Conservation (phyloP, 257 asterid genomes). For the Solanum sitiens region DNA sequence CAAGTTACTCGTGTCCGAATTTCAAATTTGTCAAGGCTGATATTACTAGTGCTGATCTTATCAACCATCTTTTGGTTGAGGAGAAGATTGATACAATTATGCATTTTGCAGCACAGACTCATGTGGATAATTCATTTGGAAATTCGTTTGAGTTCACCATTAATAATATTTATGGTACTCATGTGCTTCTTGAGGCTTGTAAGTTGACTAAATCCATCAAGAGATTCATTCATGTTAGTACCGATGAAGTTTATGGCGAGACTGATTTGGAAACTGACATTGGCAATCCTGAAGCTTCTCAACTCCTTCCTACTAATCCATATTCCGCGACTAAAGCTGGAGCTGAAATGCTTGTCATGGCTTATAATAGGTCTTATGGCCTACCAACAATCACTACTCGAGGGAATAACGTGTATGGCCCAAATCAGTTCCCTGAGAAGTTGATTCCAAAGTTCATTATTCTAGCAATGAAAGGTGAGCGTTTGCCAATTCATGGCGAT, state of each 20-base stretch:
- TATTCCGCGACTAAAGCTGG: neutral
- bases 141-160: slow-evolving; percentile 1
- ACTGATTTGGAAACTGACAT: neutral
- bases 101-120: slow-evolving; percentile 12
- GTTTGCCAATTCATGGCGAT: slow-evolving; percentile 4
- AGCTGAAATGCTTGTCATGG: slow-evolving; percentile 9
- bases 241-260: slow-evolving; percentile 1
- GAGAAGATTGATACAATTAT: slow-evolving; percentile 4
- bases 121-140: slow-evolving; percentile 8
- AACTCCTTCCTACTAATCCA: slow-evolving; percentile 6
- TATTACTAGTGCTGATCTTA: slow-evolving; percentile 1
- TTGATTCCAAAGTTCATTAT: slow-evolving; percentile 9
- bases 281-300: slow-evolving; percentile 9
- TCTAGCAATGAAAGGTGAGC: slow-evolving; percentile 1
- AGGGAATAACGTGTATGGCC: slow-evolving; percentile 9
- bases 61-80: slow-evolving; percentile 2
- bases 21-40: slow-evolving; percentile 1
- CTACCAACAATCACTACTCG: slow-evolving; percentile 2
- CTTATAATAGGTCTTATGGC: neutral
- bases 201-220: neutral
- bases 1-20: neutral
- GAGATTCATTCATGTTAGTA: slow-evolving; percentile 6
- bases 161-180: slow-evolving; percentile 7
- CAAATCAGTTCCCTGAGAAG: slow-evolving; percentile 9
- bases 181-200: slow-evolving; percentile 9